Percentiles rank a stretch among this genome's conserved stretches.
These are phyloP conservation scores for Adiantum capillusveneris DNA, from an alignment of 75 land plant species.

Conservation along the genomic window DNA sequence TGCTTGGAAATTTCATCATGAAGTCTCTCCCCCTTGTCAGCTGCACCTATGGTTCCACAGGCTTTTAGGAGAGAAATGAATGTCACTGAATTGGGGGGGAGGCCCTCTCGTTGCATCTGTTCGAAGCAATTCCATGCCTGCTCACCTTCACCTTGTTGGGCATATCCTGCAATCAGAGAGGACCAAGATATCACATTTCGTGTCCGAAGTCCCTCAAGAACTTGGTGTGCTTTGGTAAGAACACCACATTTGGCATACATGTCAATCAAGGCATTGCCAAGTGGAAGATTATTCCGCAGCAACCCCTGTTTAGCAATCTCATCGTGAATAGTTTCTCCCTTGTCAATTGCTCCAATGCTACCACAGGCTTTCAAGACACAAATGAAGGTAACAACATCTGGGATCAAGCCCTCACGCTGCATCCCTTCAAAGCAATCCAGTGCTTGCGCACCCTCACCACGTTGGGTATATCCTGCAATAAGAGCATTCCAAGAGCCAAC, in stretches of 20 bases:
- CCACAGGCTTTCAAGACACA: conserved; percentile 11
- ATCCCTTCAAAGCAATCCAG: conserved; percentile 21
- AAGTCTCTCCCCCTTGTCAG: conserved; percentile 13
- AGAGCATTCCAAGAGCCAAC: conserved; percentile 28
- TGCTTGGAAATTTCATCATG: conserved; percentile 7
- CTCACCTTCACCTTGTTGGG: not conserved
- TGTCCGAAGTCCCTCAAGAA: not conserved
- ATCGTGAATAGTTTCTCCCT: conserved; percentile 7
- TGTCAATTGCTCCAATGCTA: not conserved
- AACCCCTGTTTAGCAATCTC: conserved; percentile 6
- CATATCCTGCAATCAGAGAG: conserved; percentile 4
- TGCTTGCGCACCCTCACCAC: conserved; percentile 13
- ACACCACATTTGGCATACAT: conserved; percentile 30
- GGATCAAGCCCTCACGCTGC: not conserved
- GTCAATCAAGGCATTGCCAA: conserved; percentile 15
- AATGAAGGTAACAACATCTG: too few species aligned
- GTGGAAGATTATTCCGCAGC: conserved; percentile 9
- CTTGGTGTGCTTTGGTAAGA: not conserved
- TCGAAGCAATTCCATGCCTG: too few species aligned
- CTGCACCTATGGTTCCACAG: conserved; percentile 12
- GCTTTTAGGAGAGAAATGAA: conserved; percentile 19
- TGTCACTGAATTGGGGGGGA: conserved; percentile 3
- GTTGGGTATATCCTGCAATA: conserved; percentile 24
- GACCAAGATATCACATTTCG: not conserved
- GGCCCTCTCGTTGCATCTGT: too few species aligned